Evolutionary conservation across 1,284 basidiomycete species (phyloP).

Genomic region (Ceratobasidium sp.): DNA sequence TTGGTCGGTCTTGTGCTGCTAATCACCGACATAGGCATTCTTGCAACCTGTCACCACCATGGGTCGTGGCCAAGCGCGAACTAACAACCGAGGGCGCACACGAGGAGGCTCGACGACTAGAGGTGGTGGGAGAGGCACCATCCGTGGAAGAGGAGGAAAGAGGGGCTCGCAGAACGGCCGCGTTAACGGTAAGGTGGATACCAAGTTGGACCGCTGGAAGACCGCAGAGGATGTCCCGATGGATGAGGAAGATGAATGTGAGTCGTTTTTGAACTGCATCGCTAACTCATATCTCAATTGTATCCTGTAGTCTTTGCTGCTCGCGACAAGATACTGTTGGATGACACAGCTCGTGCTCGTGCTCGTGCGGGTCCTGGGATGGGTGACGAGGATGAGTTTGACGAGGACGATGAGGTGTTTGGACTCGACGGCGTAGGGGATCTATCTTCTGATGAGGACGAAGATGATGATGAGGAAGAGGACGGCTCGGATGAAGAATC

Average conservation of each 20-base stretch:
- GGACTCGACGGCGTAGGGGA: constrained; percentile 60
- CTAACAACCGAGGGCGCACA: constrained; percentile 2
- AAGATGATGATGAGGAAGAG: constrained; percentile 55
- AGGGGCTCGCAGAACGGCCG: constrained; percentile 4
- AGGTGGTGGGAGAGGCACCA: not conserved
- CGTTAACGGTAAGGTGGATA: constrained; percentile 12
- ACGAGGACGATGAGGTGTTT: constrained; percentile 78
- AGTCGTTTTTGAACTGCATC: constrained; percentile 46
- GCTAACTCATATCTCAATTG: not conserved
- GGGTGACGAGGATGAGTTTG: constrained; percentile 54
- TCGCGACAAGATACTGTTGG: constrained; percentile 80
- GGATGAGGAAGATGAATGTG: constrained; percentile 80
- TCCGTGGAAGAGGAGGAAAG: not conserved
- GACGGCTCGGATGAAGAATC: constrained; percentile 47
- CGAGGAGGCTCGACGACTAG: not conserved
- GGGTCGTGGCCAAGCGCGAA: constrained; percentile 29
- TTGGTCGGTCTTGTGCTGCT: constrained; percentile 23
- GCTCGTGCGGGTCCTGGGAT: constrained; percentile 41
- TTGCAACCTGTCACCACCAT: constrained; percentile 14
- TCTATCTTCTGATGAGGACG: constrained; percentile 49
- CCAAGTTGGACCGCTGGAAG: constrained; percentile 65
- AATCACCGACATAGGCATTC: constrained; percentile 20
- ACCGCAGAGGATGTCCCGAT: constrained; percentile 68
- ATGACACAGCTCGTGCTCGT: constrained; percentile 55
- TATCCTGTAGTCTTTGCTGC: constrained; percentile 64